Evolutionary conservation across 176 grass and related monocot genomes (phyloP).

Genomic region (Bolboschoenus planiculmis): DNA sequence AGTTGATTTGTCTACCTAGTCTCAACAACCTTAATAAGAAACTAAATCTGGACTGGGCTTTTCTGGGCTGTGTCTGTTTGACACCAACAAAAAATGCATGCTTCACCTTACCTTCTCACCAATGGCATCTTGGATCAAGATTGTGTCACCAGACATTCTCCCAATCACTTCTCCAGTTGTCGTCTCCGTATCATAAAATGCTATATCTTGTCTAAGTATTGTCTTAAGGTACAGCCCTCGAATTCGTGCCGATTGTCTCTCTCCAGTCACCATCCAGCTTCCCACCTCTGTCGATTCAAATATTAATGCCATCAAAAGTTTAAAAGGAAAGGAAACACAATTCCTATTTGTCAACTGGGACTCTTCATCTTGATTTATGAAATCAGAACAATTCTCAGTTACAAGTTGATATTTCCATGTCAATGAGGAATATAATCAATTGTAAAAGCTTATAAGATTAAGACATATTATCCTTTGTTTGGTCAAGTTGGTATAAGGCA

Average conservation of each 20-base stretch:
- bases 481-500: too few relatives aligned
- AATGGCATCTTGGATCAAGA: constrained; percentile 78
- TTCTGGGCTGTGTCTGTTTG: too few relatives aligned
- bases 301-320: neutral
- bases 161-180: constrained; percentile 66
- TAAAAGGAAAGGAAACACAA: neutral
- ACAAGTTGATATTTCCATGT: neutral
- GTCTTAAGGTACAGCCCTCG: constrained; percentile 61
- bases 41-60: neutral
- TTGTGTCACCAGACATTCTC: constrained; percentile 71
- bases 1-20: too few relatives aligned
- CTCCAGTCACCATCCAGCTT: constrained; percentile 65
- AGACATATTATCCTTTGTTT: neutral
- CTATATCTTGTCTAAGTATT: constrained; percentile 60
- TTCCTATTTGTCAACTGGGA: neutral
- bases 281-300: constrained; percentile 46
- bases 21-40: neutral
- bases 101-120: constrained; percentile 48
- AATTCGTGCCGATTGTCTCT: constrained; percentile 64
- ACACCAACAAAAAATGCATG: too few relatives aligned
- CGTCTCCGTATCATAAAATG: constrained; percentile 65
- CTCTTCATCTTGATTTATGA: neutral
- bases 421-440: neutral
- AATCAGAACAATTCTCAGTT: neutral
- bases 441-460: neutral